A percentile compares a stretch with the other conserved stretches of the same genome.
Conservation (phyloP, 2,329 filamentous ascomycete species). For the Plectosphaerella sp. region DNA sequence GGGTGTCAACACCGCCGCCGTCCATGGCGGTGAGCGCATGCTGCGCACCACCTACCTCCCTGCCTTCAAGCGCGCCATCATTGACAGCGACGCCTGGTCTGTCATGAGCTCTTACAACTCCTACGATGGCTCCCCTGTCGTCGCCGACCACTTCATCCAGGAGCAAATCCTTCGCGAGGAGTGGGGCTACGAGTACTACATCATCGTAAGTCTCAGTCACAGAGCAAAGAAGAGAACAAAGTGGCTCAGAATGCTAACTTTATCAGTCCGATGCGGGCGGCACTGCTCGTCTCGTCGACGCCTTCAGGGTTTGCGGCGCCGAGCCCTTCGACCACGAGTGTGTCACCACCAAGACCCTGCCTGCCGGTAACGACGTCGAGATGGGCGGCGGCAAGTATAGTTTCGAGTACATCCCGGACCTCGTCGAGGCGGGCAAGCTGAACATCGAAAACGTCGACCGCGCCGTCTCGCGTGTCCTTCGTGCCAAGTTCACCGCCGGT, state of each 20-base stretch:
- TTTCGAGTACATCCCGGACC: constrained; percentile 60
- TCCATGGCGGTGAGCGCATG: constrained; percentile 48
- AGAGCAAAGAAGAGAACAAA: too few species aligned
- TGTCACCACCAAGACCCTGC: constrained; percentile 58
- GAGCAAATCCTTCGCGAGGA: constrained; percentile 66
- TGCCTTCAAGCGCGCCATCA: constrained; percentile 64
- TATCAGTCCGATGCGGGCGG: constrained; percentile 56
- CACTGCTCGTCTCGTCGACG: constrained; percentile 61
- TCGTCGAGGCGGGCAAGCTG: constrained; percentile 58
- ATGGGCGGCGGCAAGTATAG: constrained; percentile 75
- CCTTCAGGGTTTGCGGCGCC: constrained; percentile 59
- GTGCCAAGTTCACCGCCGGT: constrained; percentile 65
- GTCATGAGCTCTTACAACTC: constrained; percentile 75
- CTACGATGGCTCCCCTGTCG: constrained; percentile 66
- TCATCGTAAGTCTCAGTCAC: constrained; percentile 27
- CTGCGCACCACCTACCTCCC: constrained; percentile 53
- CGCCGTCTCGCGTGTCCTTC: constrained; percentile 61
- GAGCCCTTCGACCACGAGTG: constrained; percentile 60
- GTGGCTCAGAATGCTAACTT: neutral
- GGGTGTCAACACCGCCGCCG: constrained; percentile 62
- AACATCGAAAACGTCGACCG: constrained; percentile 56
- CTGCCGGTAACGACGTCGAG: constrained; percentile 68
- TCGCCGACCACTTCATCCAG: constrained; percentile 61
- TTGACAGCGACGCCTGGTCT: constrained; percentile 62
- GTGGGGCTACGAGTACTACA: constrained; percentile 70